Evolutionary conservation across 2,329 filamentous ascomycete species (phyloP).

Genomic region (Colletotrichum musicola): DNA sequence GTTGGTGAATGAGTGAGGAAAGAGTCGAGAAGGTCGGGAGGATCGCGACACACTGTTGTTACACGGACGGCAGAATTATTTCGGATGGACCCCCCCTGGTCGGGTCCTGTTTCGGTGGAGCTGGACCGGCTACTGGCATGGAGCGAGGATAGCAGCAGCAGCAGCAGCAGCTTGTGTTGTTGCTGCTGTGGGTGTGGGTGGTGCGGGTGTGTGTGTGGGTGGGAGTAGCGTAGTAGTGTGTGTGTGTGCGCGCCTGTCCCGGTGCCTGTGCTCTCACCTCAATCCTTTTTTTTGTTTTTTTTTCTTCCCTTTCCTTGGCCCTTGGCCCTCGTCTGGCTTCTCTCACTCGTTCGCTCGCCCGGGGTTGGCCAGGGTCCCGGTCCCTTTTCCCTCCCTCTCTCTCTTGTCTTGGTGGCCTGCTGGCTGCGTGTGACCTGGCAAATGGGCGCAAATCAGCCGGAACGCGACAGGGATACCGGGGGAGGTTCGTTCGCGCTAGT

Average conservation of each 20-base stretch:
- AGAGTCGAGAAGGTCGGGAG: slow-evolving; percentile 21
- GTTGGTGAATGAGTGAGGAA: slow-evolving; percentile 13
- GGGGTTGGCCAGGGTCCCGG: slow-evolving; percentile 31
- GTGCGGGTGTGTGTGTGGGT: too few species aligned
- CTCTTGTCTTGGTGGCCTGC: slow-evolving; percentile 31
- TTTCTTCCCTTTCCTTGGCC: background rate
- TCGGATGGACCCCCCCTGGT: slow-evolving; percentile 36
- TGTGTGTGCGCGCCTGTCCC: background rate
- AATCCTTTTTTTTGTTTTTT: slow-evolving; percentile 3
- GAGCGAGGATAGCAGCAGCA: slow-evolving; percentile 13
- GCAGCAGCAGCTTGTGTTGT: too few species aligned
- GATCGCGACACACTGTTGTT: slow-evolving; percentile 40
- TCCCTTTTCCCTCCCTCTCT: slow-evolving; percentile 1
- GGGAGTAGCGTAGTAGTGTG: too few species aligned
- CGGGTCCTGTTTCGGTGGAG: slow-evolving; percentile 34
- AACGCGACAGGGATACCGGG: slow-evolving; percentile 37
- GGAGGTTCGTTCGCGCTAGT: slow-evolving; percentile 42
- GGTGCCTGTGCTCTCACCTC: slow-evolving; percentile 32
- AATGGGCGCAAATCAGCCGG: slow-evolving; percentile 40
- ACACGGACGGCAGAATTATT: slow-evolving; percentile 40
- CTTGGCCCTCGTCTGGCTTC: slow-evolving; percentile 1
- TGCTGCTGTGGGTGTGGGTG: too few species aligned
- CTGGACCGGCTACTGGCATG: slow-evolving; percentile 31
- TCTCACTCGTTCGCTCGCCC: slow-evolving; percentile 13
- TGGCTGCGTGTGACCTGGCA: slow-evolving; percentile 40